Percentiles rank a stretch among this genome's conserved stretches.
These are phyloP conservation scores for Coniochaeta hoffmannii DNA, from an alignment of 2,329 filamentous ascomycete species.

Conservation along the genomic window DNA sequence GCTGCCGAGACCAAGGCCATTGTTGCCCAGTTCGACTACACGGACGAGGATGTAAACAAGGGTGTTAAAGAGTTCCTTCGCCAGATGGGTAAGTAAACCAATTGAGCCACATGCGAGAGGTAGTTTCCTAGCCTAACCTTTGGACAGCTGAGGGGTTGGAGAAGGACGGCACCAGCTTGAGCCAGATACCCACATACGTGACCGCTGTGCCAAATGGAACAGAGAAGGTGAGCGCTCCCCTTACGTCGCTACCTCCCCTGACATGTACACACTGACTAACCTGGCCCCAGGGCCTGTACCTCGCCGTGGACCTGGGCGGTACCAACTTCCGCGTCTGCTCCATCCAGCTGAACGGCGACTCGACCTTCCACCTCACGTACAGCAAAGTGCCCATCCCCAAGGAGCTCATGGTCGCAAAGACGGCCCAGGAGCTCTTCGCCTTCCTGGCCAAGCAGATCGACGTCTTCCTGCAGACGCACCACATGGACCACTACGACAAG, in stretches of 20 bases:
- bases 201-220: constrained; percentile 94
- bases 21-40: constrained; percentile 79
- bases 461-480: constrained; percentile 76
- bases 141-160: constrained; percentile 68
- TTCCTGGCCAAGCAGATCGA: constrained; percentile 94
- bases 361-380: constrained; percentile 88
- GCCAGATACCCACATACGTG: constrained; percentile 96
- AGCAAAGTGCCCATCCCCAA: constrained; percentile 87
- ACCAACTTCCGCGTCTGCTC: constrained; percentile 99
- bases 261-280: constrained; percentile 3
- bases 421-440: constrained; percentile 76
- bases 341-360: constrained; percentile 86
- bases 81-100: constrained; percentile 61
- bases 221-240: constrained; percentile 74
- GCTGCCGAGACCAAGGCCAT: constrained; percentile 69
- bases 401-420: constrained; percentile 83
- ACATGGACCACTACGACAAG: constrained; percentile 76
- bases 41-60: constrained; percentile 67
- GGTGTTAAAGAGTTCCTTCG: constrained; percentile 79
- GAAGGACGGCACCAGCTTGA: constrained; percentile 72
- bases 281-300: constrained; percentile 72
- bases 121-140: constrained; percentile 1
- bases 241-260: neutral
- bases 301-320: constrained; percentile 94
- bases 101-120: neutral